Evolutionary conservation across 176 grass and related monocot species (phyloP).

Genomic region (Hordeum marinum): DNA sequence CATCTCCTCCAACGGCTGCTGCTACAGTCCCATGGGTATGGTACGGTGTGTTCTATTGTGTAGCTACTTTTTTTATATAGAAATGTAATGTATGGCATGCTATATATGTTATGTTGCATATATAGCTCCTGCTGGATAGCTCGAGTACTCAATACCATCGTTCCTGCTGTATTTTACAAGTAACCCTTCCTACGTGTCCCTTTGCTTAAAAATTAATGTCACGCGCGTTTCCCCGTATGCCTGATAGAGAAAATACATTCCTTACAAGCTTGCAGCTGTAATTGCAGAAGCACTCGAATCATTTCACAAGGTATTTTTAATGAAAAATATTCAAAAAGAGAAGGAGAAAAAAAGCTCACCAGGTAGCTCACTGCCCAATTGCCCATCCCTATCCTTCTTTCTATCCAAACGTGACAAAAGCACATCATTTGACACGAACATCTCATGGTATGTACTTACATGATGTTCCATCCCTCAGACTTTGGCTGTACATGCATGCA

Average conservation of each 20-base stretch:
- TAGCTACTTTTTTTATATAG: no score
- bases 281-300: neutral
- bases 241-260: neutral
- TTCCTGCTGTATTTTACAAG: neutral
- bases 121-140: neutral
- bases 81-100: no score
- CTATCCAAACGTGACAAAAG: conserved; percentile 50
- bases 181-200: neutral
- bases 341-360: neutral
- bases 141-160: neutral
- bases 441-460: conserved; percentile 49
- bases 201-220: neutral
- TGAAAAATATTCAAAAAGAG: neutral
- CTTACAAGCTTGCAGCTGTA: neutral
- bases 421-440: conserved; percentile 81
- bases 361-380: conserved; percentile 18
- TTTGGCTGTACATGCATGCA: conserved; percentile 33
- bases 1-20: no score
- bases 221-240: neutral
- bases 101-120: no score
- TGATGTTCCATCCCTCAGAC: conserved; percentile 54
- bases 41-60: no score
- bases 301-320: neutral
- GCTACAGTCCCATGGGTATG: neutral
- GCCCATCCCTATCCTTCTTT: conserved; percentile 42